Percentiles rank a stretch among this genome's conserved stretches.
phyloP scores from a whole-genome alignment of 345 rosid genomes.

The Pseudoturritis turrita region DNA sequence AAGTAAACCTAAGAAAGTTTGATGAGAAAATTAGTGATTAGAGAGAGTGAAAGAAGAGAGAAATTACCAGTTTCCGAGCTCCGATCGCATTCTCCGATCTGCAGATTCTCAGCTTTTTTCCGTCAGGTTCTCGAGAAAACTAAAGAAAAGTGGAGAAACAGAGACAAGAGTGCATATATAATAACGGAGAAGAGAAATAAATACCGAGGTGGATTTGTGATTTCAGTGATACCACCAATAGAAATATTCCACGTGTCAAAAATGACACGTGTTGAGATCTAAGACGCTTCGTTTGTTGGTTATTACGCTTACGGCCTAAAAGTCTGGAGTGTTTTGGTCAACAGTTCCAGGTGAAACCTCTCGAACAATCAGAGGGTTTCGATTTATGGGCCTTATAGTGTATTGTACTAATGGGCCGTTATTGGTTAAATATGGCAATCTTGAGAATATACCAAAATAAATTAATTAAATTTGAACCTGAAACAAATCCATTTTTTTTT shows the following conservation, averaged over 20 bases:
- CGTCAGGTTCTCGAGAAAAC: slow-evolving; percentile 1
- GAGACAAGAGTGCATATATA: slow-evolving; percentile 2
- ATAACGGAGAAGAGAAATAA: slow-evolving; percentile 3
- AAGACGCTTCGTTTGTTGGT: slow-evolving; percentile 29
- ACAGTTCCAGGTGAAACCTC: slow-evolving; percentile 4
- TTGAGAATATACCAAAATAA: not conserved
- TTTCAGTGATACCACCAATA: slow-evolving; percentile 3
- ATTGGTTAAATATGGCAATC: not conserved
- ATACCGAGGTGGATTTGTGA: slow-evolving; percentile 21
- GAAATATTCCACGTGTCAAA: slow-evolving; percentile 3
- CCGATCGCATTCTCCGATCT: slow-evolving; percentile 33
- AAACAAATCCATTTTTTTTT: not conserved
- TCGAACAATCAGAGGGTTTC: not conserved
- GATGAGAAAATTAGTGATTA: not conserved
- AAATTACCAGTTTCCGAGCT: slow-evolving; percentile 24
- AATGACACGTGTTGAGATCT: slow-evolving; percentile 9
- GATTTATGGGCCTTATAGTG: not conserved
- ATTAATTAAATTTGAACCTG: not conserved
- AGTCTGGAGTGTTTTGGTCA: slow-evolving; percentile 17
- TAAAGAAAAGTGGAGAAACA: not conserved
- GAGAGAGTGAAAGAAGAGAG: not conserved
- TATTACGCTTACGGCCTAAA: slow-evolving; percentile 20
- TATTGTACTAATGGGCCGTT: not conserved
- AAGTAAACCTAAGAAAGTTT: not conserved
- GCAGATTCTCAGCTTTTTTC: slow-evolving; percentile 16